Evolutionary conservation across 805 yeast species (phyloP), one percentile per base, ranked within the genome.

Genomic region (Barnettozyma wickerhamii): DNA sequence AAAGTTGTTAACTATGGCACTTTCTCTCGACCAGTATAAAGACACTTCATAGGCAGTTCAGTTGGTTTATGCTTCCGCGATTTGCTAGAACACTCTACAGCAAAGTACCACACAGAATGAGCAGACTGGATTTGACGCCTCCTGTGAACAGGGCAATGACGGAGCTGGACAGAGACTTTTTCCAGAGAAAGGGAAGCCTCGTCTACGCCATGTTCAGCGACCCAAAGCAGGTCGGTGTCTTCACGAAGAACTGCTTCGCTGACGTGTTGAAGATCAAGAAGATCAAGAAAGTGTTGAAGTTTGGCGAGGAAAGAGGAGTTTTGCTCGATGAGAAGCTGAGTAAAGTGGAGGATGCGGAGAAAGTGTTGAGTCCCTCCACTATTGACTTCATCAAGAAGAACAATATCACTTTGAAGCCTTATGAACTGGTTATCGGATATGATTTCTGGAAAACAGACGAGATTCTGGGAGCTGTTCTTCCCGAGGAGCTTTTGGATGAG

Each of bases 381-480:
- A 48, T 62, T 20, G 61, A 62, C 10, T 71, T 71, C 42, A 61
- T 90, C 3, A 51, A 66, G 12, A 72, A 74, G 23, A 66, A 69
- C 33, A 64, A 69, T 0, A 74, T 79, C 2, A 56, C 59, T 5
- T 57, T 84, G 10, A 60, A 62, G 29, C 77, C 81, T 2, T 80
- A 84, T 53, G 67, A 63, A 4, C 66, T 87, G 42, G 58, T 54
- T 0, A 62, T 93, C 37, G 82, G 71, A 47, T 93, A 93, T 58
- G 72, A 77, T 37, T 86, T 77, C 60, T 93, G 98, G 98, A 79
- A 79, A 50, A 72, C 90, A 0, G 99, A 95, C 41, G 96, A 93
- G 51, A 83, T 93, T 13, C 66, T 93, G 29, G 68, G 71, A 33
- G 75, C 95, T 0, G 75, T 89, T 4, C 62, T 93, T 33, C 99